Evolutionary conservation across 768 basidiomycete species (phyloP).

Genomic region (Pholiota microspora): DNA sequence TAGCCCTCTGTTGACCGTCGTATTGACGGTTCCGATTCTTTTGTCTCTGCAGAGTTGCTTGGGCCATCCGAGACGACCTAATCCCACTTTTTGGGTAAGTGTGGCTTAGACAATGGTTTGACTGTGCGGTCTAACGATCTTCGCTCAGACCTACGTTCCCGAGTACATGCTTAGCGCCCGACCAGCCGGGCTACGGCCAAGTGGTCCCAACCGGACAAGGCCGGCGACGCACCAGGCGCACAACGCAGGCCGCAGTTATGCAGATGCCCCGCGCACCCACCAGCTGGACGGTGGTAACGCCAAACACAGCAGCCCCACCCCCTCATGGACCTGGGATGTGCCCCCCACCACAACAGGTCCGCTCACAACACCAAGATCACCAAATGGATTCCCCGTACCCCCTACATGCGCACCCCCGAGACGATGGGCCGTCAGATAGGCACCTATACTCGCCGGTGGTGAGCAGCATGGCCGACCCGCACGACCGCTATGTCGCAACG

Average conservation of each 20-base stretch:
- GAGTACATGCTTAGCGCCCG: constrained; percentile 77
- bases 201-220: constrained; percentile 61
- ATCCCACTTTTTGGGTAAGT: constrained; percentile 85
- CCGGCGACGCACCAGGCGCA: constrained; percentile 61
- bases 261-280: constrained; percentile 28
- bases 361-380: constrained; percentile 19
- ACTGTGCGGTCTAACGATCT: constrained; percentile 7
- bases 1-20: not conserved
- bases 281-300: constrained; percentile 51
- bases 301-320: constrained; percentile 22
- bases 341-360: constrained; percentile 16
- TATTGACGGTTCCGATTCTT: constrained; percentile 3
- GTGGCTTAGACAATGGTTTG: not conserved
- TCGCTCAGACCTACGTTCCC: constrained; percentile 74
- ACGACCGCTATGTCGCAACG: constrained; percentile 9
- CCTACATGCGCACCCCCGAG: constrained; percentile 12
- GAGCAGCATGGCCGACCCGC: not conserved
- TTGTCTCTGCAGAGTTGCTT: constrained; percentile 63
- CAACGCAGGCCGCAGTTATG: constrained; percentile 34
- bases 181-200: constrained; percentile 85
- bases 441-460: not conserved
- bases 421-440: not conserved
- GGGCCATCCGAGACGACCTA: constrained; percentile 83
- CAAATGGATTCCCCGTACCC: constrained; percentile 23
- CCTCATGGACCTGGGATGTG: constrained; percentile 7